Base-by-base conservation (phyloP, 768 basidiomycete species). In the Lyophyllum semitale region DNA sequence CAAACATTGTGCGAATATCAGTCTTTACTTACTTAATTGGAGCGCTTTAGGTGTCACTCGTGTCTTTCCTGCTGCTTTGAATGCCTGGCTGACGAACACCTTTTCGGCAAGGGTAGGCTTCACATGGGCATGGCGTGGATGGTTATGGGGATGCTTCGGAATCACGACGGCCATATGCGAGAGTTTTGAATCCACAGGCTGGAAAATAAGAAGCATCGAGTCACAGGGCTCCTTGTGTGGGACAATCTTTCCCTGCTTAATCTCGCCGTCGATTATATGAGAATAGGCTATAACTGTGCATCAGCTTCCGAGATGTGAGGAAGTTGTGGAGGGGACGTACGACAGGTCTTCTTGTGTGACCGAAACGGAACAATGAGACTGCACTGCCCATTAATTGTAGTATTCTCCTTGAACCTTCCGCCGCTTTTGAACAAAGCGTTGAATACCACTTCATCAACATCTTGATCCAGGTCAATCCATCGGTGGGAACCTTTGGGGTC, bases 111-210 rank as follows among this genome's bases (percentile, higher is more conserved):
- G 48, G n/a, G 48, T 49, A 12, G 48, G 48, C 33, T 49, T 37
- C 4, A 22, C n/a, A 17, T 49, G 48, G 17, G 17, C n/a, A 12
- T 27, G 26, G 15, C 45, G 29, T 20, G 48, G 48, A 17, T 49
- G 30, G 26, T 49, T 49, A 20, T 49, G 48, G 2, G 48, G 48
- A 11, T 49, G 23, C 27, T 49, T 49, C 6, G 48, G 48, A 22
- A 49, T 49, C 3, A 49, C 48, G 12, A 49, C 18, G 15, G 48
- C 48, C 48, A 49, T 49, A 29, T 49, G 33, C 13, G 48, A 33
- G n/a, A 49, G 48, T 12, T 17, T 17, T 2, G 20, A 32, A 20
- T 49, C 33, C 2, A 49, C 48, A 18, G 48, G 33, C 22, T 49
- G 30, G 22, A 49, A 49, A 22, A 49, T 49, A 13, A 37, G 30